Base-by-base conservation (phyloP, 257 asterid species). In the Leonotis leonurus region DNA sequence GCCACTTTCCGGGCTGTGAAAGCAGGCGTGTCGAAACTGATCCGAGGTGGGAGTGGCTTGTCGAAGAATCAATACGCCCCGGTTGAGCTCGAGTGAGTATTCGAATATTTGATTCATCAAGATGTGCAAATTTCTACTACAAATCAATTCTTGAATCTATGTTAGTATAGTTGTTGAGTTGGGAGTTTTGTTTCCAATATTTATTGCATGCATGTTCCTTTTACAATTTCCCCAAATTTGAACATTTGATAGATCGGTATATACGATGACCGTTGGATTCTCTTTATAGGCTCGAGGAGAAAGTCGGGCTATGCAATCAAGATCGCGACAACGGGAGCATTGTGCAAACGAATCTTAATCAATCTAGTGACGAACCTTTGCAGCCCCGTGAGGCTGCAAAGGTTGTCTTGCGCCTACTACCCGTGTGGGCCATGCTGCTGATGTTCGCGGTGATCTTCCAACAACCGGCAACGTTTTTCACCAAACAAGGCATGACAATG, bases 401-500 rank as follows among this genome's bases (percentile, higher is more conserved):
- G 64, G 70, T 70, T 11, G 75, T 93, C 12, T 56, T 84, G 0
- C 87, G 87, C 12, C 67, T 93, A 6, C 54, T 87, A 1, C 99
- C 99, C 0, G 84, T 89, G 1, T 93, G 97, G 99, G 33, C 74
- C 3, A 76, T 80, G 87, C 95, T 93, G 13, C 83, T 93, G 17
- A 77, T 76, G 81, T 93, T 90, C 51, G 99, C 99, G 0, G 97
- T 93, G 5, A 87, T 90, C 12, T 89, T 87, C 79, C 99, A 90
- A 62, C 96, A 85, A 9, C 99, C 99, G 0, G 85, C 89, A 1
- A 93, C 99, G 0, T 93, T 93, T 69, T 93, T 93, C 82, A 93
- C 97, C 49, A 89, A 93, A 54, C 99, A 93, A 72, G 99, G 99
- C 44, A 85, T 87, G 95, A 73, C 96, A 10, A 85, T 87, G 97